These are phyloP conservation scores for Biscutella laevigata DNA, from an alignment of 441 rosid species.

Conservation along the genomic window DNA sequence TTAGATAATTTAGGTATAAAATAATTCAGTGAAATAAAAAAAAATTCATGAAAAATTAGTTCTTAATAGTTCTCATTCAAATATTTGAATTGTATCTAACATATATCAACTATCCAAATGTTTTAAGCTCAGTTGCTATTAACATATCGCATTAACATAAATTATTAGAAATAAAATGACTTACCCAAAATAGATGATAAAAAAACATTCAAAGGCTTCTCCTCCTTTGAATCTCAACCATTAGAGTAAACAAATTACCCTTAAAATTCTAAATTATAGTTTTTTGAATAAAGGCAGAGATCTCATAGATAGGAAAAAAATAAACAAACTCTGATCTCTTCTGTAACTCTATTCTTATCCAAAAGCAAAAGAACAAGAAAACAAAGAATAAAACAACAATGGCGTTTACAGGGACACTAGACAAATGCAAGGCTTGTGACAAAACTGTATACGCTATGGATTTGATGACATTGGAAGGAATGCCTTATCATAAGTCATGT, in stretches of 20 bases:
- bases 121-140: too few relatives aligned
- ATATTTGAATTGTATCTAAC: too few relatives aligned
- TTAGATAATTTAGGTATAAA: too few relatives aligned
- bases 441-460: slow-evolving; percentile 83
- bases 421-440: slow-evolving; percentile 93
- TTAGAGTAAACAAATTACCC: neutral
- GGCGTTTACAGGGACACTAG: slow-evolving; percentile 82
- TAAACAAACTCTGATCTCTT: neutral
- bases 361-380: slow-evolving; percentile 1
- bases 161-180: too few relatives aligned
- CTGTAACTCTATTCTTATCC: neutral
- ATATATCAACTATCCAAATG: too few relatives aligned
- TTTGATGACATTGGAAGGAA: slow-evolving; percentile 71
- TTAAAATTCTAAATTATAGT: neutral
- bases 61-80: too few relatives aligned
- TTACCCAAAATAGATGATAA: too few relatives aligned
- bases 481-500: slow-evolving; percentile 85
- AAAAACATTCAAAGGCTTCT: slow-evolving; percentile 13
- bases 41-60: too few relatives aligned
- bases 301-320: neutral
- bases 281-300: slow-evolving; percentile 6
- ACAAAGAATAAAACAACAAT: too few relatives aligned
- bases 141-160: too few relatives aligned
- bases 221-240: slow-evolving; percentile 28
- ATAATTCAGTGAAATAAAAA: too few relatives aligned